phyloP scores from a whole-genome alignment of 1,284 basidiomycete genomes.

The Neonothopanus nambi region DNA sequence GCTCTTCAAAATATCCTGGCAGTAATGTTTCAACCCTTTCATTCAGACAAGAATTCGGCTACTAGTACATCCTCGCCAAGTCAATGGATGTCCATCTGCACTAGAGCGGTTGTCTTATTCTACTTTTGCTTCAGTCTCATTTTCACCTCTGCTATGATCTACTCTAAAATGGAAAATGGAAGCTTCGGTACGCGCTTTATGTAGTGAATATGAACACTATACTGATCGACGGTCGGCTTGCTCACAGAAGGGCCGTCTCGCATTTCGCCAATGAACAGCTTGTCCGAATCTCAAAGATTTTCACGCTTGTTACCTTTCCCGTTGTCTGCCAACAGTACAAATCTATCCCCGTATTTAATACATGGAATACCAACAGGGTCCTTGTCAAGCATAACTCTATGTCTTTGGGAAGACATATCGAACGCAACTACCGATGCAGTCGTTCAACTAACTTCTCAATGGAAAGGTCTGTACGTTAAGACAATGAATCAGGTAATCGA shows the following conservation, averaged over 20 bases:
- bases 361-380: conserved; percentile 9
- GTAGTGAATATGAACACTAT: too few relatives aligned
- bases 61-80: conserved; percentile 21
- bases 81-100: conserved; percentile 28
- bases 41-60: not conserved
- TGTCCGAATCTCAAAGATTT: conserved; percentile 27
- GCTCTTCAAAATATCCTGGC: too few relatives aligned
- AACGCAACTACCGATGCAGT: conserved; percentile 33
- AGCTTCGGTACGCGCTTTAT: conserved; percentile 4
- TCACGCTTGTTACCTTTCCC: conserved; percentile 27
- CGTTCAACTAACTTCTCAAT: conserved; percentile 39
- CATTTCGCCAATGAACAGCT: conserved; percentile 21
- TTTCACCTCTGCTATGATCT: conserved; percentile 37
- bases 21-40: too few relatives aligned
- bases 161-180: conserved; percentile 22
- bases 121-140: conserved; percentile 44
- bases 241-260: conserved; percentile 20
- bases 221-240: too few relatives aligned
- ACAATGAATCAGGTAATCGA: too few relatives aligned
- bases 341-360: conserved; percentile 5
- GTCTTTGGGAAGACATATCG: conserved; percentile 48
- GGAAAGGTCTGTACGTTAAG: conserved; percentile 44
- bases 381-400: conserved; percentile 41
- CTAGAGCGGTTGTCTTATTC: conserved; percentile 34
- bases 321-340: conserved; percentile 26